Base-by-base conservation (phyloP, 2,329 filamentous ascomycete genomes). In the Colletotrichum ledebouriae region DNA sequence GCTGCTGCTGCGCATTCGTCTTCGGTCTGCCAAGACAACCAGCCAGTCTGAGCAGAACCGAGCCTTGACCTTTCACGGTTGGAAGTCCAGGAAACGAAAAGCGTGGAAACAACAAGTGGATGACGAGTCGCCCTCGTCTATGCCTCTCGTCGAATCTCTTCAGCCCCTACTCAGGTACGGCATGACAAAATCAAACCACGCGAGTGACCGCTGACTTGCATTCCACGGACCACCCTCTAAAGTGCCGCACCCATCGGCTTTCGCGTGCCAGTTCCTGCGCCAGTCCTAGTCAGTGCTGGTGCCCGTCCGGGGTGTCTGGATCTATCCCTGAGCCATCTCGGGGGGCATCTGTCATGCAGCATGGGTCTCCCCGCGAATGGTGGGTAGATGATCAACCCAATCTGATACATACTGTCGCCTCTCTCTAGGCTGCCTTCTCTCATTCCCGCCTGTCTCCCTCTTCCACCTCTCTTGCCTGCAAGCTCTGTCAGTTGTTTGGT, bases 361-460 rank as follows among this genome's bases (percentile, higher is more conserved):
- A 69, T 69, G 67, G 67, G 67, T 69, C 67, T 67, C 67, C 67
- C 67, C 67, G 63, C 67, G 67, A 67, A 67, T 67, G 63, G 52
- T 53, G 50, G 57, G 62, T 62, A 56, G 57, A 67, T 59, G 67
- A 69, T 69, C 59, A 71, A 59, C 73, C 68, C 44, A 70, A 63
- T 67, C 67, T 70, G 66, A 70, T 70, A 71, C 69, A 71, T 70
- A 70, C 69, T 67, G 66, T 70, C 62, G 59, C 61, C 67, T 71
- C 57, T 65, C 66, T 63, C 69, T 60, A 66, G 25, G 42, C 57
- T 69, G 46, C 5, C 46, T 56, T 52, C 53, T 57, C 29, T 33
- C 20, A 39, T 53, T 67, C 34, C 52, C 55, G 63, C 57, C 53
- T 49, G 61, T 59, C 61, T 56, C 67, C 62, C 44, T 55, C 57